A percentile compares a stretch with the other conserved stretches of the same genome.
Evolutionary conservation across 805 yeast species (phyloP).

Genomic region (Sugiyamaella boreocaroliniensis): DNA sequence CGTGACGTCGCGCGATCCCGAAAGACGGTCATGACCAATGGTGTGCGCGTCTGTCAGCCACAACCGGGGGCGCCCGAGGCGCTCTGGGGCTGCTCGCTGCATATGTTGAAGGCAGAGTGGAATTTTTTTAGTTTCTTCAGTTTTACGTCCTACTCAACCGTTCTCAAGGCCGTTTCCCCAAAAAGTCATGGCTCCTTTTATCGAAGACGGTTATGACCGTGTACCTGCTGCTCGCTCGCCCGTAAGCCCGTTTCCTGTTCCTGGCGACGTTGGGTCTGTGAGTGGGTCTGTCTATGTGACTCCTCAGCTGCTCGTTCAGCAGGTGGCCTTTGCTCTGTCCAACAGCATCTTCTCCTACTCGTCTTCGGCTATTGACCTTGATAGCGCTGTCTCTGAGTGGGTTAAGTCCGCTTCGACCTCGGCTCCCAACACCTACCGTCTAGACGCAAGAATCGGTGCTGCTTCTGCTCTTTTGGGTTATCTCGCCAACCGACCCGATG

Average conservation of each 20-base stretch:
- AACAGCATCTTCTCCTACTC: constrained; percentile 49
- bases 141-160: background rate
- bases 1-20: background rate
- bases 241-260: constrained; percentile 16
- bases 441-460: constrained; percentile 77
- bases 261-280: constrained; percentile 17
- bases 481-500: constrained; percentile 27
- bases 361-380: constrained; percentile 56
- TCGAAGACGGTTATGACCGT: constrained; percentile 3
- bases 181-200: constrained; percentile 13
- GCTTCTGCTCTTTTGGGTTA: constrained; percentile 75
- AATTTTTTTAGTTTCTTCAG: constrained; percentile 3
- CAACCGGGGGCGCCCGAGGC: background rate
- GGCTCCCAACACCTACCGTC: constrained; percentile 50
- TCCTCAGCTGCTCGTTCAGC: constrained; percentile 27
- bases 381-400: constrained; percentile 59
- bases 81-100: constrained; percentile 1
- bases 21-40: background rate
- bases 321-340: constrained; percentile 30
- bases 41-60: background rate
- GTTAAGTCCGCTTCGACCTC: constrained; percentile 43
- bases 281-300: constrained; percentile 21
- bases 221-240: constrained; percentile 4
- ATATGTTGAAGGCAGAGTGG: background rate
- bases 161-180: no score